phyloP scores from a whole-genome alignment of 164 flowering plant genomes.

The Magnolia changhungtana region DNA sequence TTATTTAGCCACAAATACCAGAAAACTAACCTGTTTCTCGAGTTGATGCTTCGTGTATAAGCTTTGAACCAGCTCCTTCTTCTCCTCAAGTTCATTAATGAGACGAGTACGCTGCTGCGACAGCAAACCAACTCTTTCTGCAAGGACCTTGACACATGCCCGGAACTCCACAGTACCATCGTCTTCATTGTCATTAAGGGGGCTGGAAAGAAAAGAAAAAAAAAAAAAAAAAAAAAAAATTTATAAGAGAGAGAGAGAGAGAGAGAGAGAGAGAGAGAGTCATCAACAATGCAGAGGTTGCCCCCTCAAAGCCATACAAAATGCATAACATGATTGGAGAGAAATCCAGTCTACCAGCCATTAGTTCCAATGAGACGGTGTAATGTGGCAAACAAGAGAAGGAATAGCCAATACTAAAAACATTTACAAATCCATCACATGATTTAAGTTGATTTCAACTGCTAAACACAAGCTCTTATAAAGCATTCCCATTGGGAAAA shows the following conservation, averaged over 20 bases:
- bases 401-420: no score
- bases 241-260: no score
- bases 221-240: background rate
- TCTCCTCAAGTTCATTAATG: constrained; percentile 79
- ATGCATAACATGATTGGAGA: no score
- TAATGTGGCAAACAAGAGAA: no score
- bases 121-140: constrained; percentile 77
- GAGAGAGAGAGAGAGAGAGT: background rate
- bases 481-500: no score
- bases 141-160: constrained; percentile 68
- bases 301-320: background rate
- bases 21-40: constrained; percentile 77
- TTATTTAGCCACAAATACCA: background rate
- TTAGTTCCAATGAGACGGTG: no score
- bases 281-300: background rate
- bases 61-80: constrained; percentile 71
- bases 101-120: constrained; percentile 67
- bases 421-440: no score
- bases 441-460: no score
- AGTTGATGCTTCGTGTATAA: constrained; percentile 78
- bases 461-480: no score
- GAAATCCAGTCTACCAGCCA: no score
- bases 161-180: constrained; percentile 73
- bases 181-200: constrained; percentile 64
- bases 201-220: constrained; percentile 37